Evolutionary conservation across 2,329 filamentous ascomycete species (phyloP), one percentile per base, ranked within the genome.

Genomic region (Neopestalotiopsis sp.): DNA sequence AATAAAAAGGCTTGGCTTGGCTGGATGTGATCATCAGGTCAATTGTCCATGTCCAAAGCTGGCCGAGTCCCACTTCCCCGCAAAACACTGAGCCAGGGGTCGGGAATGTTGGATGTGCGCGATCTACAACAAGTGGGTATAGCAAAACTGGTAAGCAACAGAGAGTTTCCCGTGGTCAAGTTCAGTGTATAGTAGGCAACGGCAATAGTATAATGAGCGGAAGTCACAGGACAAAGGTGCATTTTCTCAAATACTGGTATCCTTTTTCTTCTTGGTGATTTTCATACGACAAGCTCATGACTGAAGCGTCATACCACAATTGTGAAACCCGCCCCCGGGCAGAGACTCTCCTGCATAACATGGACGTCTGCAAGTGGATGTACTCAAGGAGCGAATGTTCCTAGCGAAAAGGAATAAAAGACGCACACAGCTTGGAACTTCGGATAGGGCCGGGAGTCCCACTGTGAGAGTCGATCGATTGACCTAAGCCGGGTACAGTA

Each of bases 351-450:
- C 45, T 56, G 40, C 38, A 65, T 65, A 30, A 30, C 38, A 65
- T 49, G 34, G 24, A 28, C 28, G 45, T 38, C 38, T 57, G 57
- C 24, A 38, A 63, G 49, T 60, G 63, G 63, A 65, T 65, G 52
- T 34, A 45, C 64, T 32, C 57, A 67, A 28, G 70, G 70, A 71
- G 70, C 49, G 67, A 56, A n/a, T 71, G 70, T 68, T 71, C 68
- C 70, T 70, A 70, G 68, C 70, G 68, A 71, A 66, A 57, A 38
- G 62, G 64, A 59, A 63, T 59, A 32, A 67, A 66, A 61, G 49
- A 20, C 49, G 17, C 57, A 14, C 56, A 58, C 24, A 59, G 57
- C 57, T 38, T 38, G 34, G 24, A 28, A 38, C 6, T 10, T 49
- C 38, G 20, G 40, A 64, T 52, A 38, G 61, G 61, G 61, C 61